Evolutionary conservation across 257 asterid genomes (phyloP), one percentile per base, ranked within the genome.

Genomic region (Forsythia viridissima): DNA sequence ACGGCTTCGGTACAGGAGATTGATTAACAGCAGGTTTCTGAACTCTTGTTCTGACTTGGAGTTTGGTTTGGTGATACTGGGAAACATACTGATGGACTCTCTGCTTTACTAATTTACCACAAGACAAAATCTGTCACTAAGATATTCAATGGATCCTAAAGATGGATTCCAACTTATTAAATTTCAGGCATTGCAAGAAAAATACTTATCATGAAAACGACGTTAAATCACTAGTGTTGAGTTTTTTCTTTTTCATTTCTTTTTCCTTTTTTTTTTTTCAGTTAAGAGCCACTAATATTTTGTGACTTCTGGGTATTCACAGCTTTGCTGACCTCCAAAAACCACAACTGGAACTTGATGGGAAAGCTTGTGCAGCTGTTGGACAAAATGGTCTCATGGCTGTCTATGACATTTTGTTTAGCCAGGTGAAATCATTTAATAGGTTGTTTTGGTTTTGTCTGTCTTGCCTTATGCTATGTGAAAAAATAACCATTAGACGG

Each of bases 301-400:
- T 6, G 76, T 71, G 37, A 66, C 20, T 51, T 52, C 40, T 43
- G 38, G 41, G 1, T 80, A 74, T 79, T 70, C 72, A 82, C 94
- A 95, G 98, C 85, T 95, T 95, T 77, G 97, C 98, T 4, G 99
- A 92, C 85, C 98, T 95, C 79, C 98, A 95, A 88, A 96, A 93
- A 88, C 99, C 97, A n/a, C 97, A 96, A 83, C 77, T 79, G 82
- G 99, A 96, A 76, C 96, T 96, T 80, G 98, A 92, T 66, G 99
- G 99, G 81, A 96, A 96, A 87, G 98, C 97, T 76, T 96, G 99
- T 83, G 98, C 99, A 3, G 99, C 97, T 70, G 98, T 96, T 68
- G 99, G 99, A 70, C 99, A 96, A 86, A 96, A 93, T 80, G 97
- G 97, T 77, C 97, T 96, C 76, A 91, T 96, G 98, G 96, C 99